Evolutionary conservation across 306 rosid species (phyloP).

Genomic region (Oemleria cerasiformis): DNA sequence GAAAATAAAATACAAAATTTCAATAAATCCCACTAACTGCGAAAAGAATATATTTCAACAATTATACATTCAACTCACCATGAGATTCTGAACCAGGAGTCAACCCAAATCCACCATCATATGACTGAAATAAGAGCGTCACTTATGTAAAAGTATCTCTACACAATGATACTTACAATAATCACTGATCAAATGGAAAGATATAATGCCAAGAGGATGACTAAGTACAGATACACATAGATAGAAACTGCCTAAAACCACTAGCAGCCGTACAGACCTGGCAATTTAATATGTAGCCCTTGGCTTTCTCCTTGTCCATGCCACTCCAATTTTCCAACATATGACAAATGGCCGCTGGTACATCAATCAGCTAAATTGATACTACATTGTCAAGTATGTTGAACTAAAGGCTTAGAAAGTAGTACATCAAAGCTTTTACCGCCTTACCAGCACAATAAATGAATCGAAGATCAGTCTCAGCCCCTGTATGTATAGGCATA

Average conservation of each 20-base stretch:
- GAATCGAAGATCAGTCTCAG: constrained; percentile 89
- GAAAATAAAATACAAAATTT: neutral
- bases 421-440: constrained; percentile 7
- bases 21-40: neutral
- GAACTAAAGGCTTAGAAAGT: constrained; percentile 9
- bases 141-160: constrained; percentile 3
- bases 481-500: constrained; percentile 78
- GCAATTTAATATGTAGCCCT: constrained; percentile 72
- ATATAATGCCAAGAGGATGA: constrained; percentile 10
- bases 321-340: constrained; percentile 92
- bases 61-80: constrained; percentile 55
- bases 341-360: constrained; percentile 75
- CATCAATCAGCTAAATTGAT: constrained; percentile 29
- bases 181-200: constrained; percentile 10
- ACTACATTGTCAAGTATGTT: constrained; percentile 19
- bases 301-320: constrained; percentile 87
- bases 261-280: constrained; percentile 58
- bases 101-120: constrained; percentile 97
- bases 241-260: neutral
- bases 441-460: constrained; percentile 86
- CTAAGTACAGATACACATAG: neutral
- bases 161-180: neutral
- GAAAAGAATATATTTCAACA: neutral
- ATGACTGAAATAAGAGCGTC: constrained; percentile 57
- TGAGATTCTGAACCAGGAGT: constrained; percentile 95